Evolutionary conservation across 2,329 filamentous ascomycete species (phyloP).

Genomic region (Cladophialophora bantiana): DNA sequence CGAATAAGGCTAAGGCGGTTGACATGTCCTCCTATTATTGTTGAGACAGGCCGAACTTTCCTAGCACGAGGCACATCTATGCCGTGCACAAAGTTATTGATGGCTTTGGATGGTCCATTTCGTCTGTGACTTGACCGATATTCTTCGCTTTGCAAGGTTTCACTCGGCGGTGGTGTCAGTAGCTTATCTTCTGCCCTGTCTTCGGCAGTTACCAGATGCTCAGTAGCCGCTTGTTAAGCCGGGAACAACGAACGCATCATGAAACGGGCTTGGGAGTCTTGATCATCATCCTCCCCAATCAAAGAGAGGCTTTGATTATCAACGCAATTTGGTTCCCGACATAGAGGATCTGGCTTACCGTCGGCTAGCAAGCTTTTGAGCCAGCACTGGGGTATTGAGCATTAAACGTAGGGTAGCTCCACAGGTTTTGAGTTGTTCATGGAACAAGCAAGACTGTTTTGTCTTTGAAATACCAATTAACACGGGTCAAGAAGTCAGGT

Average conservation of each 20-base stretch:
- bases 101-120: no score
- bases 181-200: neutral
- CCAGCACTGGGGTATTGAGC: conserved; percentile 15
- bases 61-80: no score
- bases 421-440: conserved; percentile 20
- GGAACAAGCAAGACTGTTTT: conserved; percentile 16
- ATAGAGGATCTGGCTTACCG: neutral
- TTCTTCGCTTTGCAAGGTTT: neutral
- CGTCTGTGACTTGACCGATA: no score
- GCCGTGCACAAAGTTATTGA: no score
- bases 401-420: conserved; percentile 15
- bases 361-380: conserved; percentile 15
- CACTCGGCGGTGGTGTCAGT: neutral
- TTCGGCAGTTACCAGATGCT: conserved; percentile 6
- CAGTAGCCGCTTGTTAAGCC: conserved; percentile 16
- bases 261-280: conserved; percentile 14
- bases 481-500: conserved; percentile 9
- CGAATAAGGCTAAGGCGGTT: neutral
- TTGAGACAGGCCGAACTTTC: neutral
- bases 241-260: conserved; percentile 14
- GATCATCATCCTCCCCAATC: conserved; percentile 12
- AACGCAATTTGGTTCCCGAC: no score
- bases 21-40: neutral
- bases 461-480: conserved; percentile 20
- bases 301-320: conserved; percentile 4